Evolutionary conservation across 2,329 filamentous ascomycete species (phyloP), one percentile per base, ranked within the genome.

Genomic region (Beauveria bassiana): DNA sequence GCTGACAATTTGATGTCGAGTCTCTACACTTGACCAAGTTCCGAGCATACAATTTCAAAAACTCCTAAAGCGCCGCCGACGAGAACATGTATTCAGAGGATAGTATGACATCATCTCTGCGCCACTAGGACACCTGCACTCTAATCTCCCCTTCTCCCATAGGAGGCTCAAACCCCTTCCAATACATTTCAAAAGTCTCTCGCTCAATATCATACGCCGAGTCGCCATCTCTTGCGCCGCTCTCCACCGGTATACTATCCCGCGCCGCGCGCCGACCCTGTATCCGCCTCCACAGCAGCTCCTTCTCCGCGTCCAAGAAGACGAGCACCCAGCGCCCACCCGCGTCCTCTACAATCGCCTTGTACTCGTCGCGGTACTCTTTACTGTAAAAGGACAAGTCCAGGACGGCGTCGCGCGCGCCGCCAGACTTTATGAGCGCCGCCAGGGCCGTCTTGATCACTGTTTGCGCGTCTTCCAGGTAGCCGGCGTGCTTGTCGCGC

Each of bases 381-480:
- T 66, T 70, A 46, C 66, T 66, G 49, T 69, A 74, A 61, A 73
- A 71, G 0, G 71, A 70, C 2, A 70, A 61, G 46, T 74, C 73
- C 8, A 73, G 57, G 1, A 73, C 64, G n/a, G 71, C 61, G 47
- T 73, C 67, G 5, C 49, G 64, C 1, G 59, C 40, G 4, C 63
- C 62, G 34, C 64, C 62, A 7, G 28, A 31, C 8, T 65, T 42
- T 1, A 67, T 42, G 0, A 70, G 61, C 5, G 38, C 26, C 12
- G 46, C 45, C 3, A 70, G 49, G 2, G 57, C 53, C n/a, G 51
- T 57, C 52, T 56, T 55, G 34, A 63, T 51, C 1, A 22, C 20
- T 22, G n/a, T 45, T 16, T 55, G 56, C 34, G 56, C 61, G n/a
- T 60, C 61, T 2, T 61, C 61, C 16, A 50, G 51, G 26, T 60